Percentiles rank a stretch among this genome's conserved stretches.
These are phyloP conservation scores for Eurotiales sp. DNA, from an alignment of 2,329 filamentous ascomycete species.

Conservation along the genomic window DNA sequence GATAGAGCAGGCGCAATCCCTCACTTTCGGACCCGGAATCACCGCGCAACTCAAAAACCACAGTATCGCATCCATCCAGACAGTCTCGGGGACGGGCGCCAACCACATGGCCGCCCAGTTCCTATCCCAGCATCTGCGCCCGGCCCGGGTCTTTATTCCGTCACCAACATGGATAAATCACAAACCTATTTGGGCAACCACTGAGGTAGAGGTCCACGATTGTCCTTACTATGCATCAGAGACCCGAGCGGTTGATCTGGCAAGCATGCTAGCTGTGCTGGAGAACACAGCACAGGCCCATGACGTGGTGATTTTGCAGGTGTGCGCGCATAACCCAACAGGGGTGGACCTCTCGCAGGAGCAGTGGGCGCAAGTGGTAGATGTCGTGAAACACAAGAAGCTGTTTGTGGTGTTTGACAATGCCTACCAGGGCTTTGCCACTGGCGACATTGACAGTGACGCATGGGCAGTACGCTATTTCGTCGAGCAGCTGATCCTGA, in stretches of 20 bases:
- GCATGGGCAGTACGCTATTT: not conserved
- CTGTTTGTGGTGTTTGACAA: slow-evolving; percentile 94
- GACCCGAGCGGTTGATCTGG: slow-evolving; percentile 21
- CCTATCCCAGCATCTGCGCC: slow-evolving; percentile 70
- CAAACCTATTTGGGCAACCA: slow-evolving; percentile 72
- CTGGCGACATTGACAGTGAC: not conserved
- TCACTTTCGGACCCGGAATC: too few relatives aligned
- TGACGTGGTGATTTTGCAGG: slow-evolving; percentile 79
- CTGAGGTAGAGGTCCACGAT: slow-evolving; percentile 68
- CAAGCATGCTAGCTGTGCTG: slow-evolving; percentile 66
- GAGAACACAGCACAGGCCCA: slow-evolving; percentile 75
- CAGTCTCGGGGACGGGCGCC: slow-evolving; percentile 87
- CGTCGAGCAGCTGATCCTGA: slow-evolving; percentile 44
- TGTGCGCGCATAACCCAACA: slow-evolving; percentile 90
- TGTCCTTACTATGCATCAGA: slow-evolving; percentile 82
- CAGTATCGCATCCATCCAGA: slow-evolving; percentile 66
- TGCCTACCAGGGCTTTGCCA: slow-evolving; percentile 54
- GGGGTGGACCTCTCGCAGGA: slow-evolving; percentile 82
- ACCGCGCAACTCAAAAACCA: too few relatives aligned
- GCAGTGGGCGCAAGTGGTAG: slow-evolving; percentile 80
- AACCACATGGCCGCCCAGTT: slow-evolving; percentile 83
- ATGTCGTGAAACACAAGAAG: slow-evolving; percentile 65
- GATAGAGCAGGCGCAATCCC: too few relatives aligned
- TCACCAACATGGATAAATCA: slow-evolving; percentile 93
- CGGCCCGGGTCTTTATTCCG: slow-evolving; percentile 73